Conservation (phyloP, 208 protist species). For the Naegleria lovaniensis region DNA sequence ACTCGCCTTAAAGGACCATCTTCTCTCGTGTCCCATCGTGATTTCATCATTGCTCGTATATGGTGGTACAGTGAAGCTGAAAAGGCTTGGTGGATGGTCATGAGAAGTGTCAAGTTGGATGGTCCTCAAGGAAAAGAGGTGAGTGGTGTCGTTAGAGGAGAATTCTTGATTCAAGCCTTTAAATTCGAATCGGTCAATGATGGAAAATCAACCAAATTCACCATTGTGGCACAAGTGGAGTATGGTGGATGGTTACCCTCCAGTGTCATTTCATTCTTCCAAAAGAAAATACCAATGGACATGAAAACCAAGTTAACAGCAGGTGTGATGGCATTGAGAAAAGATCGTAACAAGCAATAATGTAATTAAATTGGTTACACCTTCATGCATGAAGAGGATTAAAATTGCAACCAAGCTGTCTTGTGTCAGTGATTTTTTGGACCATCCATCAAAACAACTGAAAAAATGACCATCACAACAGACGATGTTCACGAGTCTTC, state of each 20-base stretch:
- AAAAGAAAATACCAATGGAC: background rate
- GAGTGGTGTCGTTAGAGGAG: background rate
- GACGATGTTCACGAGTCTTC: background rate
- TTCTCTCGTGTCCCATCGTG: background rate
- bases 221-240: background rate
- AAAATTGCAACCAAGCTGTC: too few species aligned
- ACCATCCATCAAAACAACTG: too few species aligned
- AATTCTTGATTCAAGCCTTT: background rate
- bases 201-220: background rate
- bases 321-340: background rate
- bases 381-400: too few species aligned
- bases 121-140: background rate
- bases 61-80: background rate
- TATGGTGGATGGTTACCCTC: background rate
- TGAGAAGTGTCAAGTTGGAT: background rate
- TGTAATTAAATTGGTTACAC: too few species aligned
- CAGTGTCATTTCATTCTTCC: background rate
- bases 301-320: background rate
- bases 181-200: background rate
- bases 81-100: background rate
- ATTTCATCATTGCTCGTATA: background rate
- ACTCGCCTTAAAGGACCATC: background rate
- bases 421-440: too few species aligned
- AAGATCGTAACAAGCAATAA: background rate
- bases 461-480: background rate